Conservation (phyloP, 148 eudicot genomes). For the Pharnaceum exiguum region DNA sequence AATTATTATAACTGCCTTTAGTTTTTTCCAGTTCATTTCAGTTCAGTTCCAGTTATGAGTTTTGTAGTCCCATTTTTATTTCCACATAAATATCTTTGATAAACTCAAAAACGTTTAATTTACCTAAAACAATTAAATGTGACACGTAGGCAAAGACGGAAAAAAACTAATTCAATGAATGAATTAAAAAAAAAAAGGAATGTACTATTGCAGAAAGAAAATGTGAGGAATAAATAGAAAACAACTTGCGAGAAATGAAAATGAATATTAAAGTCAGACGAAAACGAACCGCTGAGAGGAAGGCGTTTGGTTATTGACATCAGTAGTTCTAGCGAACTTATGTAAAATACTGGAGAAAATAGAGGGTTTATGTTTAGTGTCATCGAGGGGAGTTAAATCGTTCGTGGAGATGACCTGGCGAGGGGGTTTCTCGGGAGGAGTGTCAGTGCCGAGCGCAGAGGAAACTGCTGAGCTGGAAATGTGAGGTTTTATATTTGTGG, state of each 20-base stretch:
- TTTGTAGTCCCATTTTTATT: no score
- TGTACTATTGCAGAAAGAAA: no score
- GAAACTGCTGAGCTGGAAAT: neutral
- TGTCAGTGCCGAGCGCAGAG: constrained; percentile 44
- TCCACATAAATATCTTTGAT: no score
- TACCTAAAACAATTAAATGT: no score
- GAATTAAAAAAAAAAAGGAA: neutral
- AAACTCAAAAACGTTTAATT: no score
- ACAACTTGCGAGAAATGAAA: constrained; percentile 15
- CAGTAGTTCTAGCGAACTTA: constrained; percentile 58
- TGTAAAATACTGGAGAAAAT: constrained; percentile 65
- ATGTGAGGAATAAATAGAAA: no score
- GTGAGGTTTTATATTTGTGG: constrained; percentile 10
- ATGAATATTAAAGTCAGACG: neutral
- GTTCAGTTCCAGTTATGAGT: no score
- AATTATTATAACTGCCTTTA: no score
- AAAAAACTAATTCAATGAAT: no score
- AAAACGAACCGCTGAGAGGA: constrained; percentile 27
- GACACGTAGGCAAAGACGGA: no score
- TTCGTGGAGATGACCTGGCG: constrained; percentile 37
- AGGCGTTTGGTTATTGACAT: constrained; percentile 18
- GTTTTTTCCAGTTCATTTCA: no score
- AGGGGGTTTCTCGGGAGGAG: constrained; percentile 89
- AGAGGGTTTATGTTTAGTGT: constrained; percentile 29
- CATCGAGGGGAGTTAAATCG: constrained; percentile 29